Conservation (phyloP, 352 stramenopile genomes). For the Phytopythium chamaehyphon region DNA sequence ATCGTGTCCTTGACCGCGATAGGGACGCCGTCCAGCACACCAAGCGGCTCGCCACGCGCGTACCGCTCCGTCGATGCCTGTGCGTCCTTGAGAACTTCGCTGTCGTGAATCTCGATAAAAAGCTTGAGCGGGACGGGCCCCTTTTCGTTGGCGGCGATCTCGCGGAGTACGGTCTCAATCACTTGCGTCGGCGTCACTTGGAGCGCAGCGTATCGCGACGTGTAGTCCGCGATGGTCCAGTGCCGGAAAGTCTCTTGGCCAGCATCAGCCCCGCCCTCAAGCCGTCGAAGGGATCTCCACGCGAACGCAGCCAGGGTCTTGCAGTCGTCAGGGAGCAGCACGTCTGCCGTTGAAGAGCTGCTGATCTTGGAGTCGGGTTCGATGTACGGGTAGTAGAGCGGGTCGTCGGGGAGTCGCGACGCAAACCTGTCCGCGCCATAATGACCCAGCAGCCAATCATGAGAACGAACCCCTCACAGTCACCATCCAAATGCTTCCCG, state of each 20-base stretch:
- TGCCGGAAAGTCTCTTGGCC: constrained; percentile 46
- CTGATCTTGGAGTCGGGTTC: constrained; percentile 33
- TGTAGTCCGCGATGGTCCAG: constrained; percentile 71
- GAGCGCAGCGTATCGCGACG: constrained; percentile 35
- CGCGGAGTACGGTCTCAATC: constrained; percentile 51
- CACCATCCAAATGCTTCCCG: too few relatives aligned
- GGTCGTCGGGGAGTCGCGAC: constrained; percentile 56
- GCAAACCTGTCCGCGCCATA: constrained; percentile 43
- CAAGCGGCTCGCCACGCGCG: constrained; percentile 46
- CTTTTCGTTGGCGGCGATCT: constrained; percentile 48
- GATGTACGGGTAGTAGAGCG: constrained; percentile 80
- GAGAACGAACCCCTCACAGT: too few relatives aligned
- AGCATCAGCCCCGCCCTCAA: constrained; percentile 2
- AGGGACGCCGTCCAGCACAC: constrained; percentile 88
- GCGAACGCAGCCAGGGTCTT: constrained; percentile 11
- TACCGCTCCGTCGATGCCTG: constrained; percentile 65
- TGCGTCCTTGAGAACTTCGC: constrained; percentile 67
- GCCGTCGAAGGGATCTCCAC: not conserved
- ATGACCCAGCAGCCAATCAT: too few relatives aligned
- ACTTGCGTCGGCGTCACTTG: constrained; percentile 60
- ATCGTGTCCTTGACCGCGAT: constrained; percentile 88
- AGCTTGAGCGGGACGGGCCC: constrained; percentile 53
- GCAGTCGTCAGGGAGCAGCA: constrained; percentile 14
- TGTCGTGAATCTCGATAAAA: constrained; percentile 71
- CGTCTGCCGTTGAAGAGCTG: not conserved